phyloP scores from a whole-genome alignment of 1,284 basidiomycete species.

The Cryptococcus maquisensis region DNA sequence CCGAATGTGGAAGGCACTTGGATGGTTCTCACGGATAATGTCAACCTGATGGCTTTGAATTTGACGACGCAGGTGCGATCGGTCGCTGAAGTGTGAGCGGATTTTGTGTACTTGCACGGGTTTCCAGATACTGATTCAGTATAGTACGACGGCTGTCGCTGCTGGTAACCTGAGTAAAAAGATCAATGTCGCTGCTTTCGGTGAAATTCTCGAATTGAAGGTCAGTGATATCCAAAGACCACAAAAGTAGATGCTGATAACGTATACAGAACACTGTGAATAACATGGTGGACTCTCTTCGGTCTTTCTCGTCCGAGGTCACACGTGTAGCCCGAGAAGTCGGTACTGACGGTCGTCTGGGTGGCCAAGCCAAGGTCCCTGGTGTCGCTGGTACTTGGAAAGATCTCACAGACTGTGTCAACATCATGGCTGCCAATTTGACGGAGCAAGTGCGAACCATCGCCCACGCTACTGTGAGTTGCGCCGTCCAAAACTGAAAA shows the following conservation, averaged over 20 bases:
- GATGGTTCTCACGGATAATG: constrained; percentile 91
- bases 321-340: constrained; percentile 82
- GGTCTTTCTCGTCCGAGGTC: constrained; percentile 60
- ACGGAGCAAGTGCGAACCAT: constrained; percentile 94
- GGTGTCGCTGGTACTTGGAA: constrained; percentile 91
- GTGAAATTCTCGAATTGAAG: constrained; percentile 92
- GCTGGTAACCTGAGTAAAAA: constrained; percentile 82
- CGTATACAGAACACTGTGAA: constrained; percentile 39
- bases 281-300: constrained; percentile 46
- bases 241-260: constrained; percentile 25
- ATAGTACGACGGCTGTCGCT: constrained; percentile 86
- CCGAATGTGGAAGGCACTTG: constrained; percentile 86
- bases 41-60: constrained; percentile 68
- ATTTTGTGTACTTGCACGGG: not conserved
- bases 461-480: constrained; percentile 69
- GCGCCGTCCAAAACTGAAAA: not conserved
- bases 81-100: constrained; percentile 73
- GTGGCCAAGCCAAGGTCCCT: constrained; percentile 83
- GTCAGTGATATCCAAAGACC: constrained; percentile 9
- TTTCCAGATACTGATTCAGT: not conserved
- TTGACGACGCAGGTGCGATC: constrained; percentile 95
- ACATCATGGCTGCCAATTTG: constrained; percentile 62
- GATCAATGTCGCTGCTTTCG: constrained; percentile 92
- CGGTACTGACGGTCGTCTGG: constrained; percentile 90
- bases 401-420: constrained; percentile 91